Evolutionary conservation across 2,329 filamentous ascomycete genomes (phyloP), one percentile per base, ranked within the genome.

Genomic region (Paraphoma sp.): DNA sequence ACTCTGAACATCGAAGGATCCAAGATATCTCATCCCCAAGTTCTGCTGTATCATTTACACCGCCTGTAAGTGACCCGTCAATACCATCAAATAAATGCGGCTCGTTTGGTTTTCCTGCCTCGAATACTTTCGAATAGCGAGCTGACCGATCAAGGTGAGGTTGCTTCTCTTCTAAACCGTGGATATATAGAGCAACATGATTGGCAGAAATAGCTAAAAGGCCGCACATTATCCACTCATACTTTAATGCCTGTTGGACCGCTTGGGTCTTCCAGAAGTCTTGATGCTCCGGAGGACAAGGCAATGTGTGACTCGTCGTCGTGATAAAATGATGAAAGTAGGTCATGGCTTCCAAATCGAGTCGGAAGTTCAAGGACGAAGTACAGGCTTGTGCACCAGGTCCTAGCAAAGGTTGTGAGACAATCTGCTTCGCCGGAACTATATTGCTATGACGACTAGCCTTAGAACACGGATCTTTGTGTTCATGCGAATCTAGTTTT

Each of bases 291-390:
- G 36, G 29, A 23, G 40, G 14, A 12, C 7, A 41, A 43, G 65
- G 65, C 36, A 71, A 53, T 5, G 57, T 59, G 43, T 46, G 45
- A 46, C 50, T 59, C 12, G 68, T 67, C 4, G 23, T n/a, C n/a
- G 57, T 66, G 16, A 41, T 63, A 49, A 65, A 72, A 43, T 71
- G 66, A 43, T 72, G 63, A 33, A 73, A 66, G 49, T 72, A 71
- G n/a, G 48, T 57, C 31, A 73, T 50, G 10, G 53, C 58, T 42
- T 70, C 57, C 23, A 73, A n/a, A 40, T 69, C 52, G 42, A 31
- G 23, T 23, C 41, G 45, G 6, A 48, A 29, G 17, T 14, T 23
- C 23, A 23, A 23, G 5, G 18, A 16, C 4, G 29, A 30, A 23
- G 29, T 12, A n/a, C 8, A 3, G 40, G 4, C n/a, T 16, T 3